Evolutionary conservation across 2,329 filamentous ascomycete genomes (phyloP).

Genomic region (Zalaria sp.): DNA sequence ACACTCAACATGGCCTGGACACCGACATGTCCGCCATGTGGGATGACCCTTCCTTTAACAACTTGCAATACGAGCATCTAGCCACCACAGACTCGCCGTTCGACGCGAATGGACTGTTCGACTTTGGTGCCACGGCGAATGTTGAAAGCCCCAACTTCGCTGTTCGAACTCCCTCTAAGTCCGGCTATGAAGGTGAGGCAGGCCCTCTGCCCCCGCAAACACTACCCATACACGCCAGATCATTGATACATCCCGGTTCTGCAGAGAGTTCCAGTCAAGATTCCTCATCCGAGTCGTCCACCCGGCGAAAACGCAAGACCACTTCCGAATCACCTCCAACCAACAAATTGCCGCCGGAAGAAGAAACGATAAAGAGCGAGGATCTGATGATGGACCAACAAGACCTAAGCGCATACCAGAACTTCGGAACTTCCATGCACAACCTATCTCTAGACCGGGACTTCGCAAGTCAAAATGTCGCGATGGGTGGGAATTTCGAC

Average conservation of each 20-base stretch:
- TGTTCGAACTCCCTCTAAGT: slow-evolving; percentile 15
- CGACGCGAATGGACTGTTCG: slow-evolving; percentile 14
- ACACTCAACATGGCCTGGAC: slow-evolving; percentile 8
- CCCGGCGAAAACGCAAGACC: slow-evolving; percentile 24
- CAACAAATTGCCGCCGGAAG: slow-evolving; percentile 8
- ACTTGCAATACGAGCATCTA: slow-evolving; percentile 10
- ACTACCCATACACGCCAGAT: slow-evolving; percentile 7
- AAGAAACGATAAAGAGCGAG: neutral
- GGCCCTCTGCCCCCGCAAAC: slow-evolving; percentile 6
- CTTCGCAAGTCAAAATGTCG: slow-evolving; percentile 22
- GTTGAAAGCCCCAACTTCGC: slow-evolving; percentile 13
- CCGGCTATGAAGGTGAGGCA: slow-evolving; percentile 9
- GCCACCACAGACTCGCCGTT: slow-evolving; percentile 12
- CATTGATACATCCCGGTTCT: slow-evolving; percentile 14
- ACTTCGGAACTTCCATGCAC: slow-evolving; percentile 17
- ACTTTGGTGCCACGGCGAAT: slow-evolving; percentile 10
- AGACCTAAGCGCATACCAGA: slow-evolving; percentile 5
- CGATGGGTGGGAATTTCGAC: slow-evolving; percentile 39
- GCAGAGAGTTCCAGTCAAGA: slow-evolving; percentile 27
- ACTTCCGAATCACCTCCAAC: slow-evolving; percentile 22
- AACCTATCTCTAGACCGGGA: slow-evolving; percentile 19
- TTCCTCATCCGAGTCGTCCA: slow-evolving; percentile 26
- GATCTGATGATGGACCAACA: slow-evolving; percentile 1
- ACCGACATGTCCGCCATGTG: slow-evolving; percentile 12
- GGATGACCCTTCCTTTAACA: slow-evolving; percentile 14